Base-by-base conservation (phyloP, 2,329 filamentous ascomycete genomes). In the Colletotrichum plurivorum region DNA sequence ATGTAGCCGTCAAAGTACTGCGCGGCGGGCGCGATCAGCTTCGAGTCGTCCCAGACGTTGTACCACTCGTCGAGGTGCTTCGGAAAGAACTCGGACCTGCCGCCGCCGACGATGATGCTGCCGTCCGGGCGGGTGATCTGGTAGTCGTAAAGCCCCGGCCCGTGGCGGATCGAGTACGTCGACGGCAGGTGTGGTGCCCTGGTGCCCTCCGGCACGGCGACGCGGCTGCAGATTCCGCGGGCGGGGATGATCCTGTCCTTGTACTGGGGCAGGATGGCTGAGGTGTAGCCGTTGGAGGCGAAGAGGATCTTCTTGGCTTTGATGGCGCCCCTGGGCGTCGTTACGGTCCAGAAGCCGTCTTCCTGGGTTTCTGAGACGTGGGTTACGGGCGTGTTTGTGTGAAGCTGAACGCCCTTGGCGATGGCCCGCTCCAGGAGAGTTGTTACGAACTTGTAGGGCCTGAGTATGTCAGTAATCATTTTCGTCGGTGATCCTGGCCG, bases 271-370 rank as follows among this genome's bases (percentile, higher is more conserved):
- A 90, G 79, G 6, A 93, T 76, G 13, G 86, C 84, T 1, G 89
- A 86, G 0, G 90, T 92, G 76, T 92, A 93, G 13, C 82, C 91
- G 72, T 93, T 93, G 1, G 89, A 92, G 16, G 91, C 90, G 51
- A 92, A 83, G 18, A 93, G 80, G 15, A 93, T 81, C 41, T 84
- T 85, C 27, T 80, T 82, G 1, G 91, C 83, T 10, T 73, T 76
- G 60, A 91, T 84, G 0, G 70, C 75, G 12, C 90, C 91, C 20
- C 90, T 84, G 0, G 81, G 75, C 3, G 90, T 92, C 10, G 81
- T 75, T 1, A 75, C 20, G 10, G 49, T 72, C 61, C 75, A 74
- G 8, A 58, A 67, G 0, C 75, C 73, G 6, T 71, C 54, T 0
- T 73, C 72, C 9, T 31, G 65, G 16, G 59, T n/a, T 2, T 61